Base-by-base conservation (phyloP, 2,329 filamentous ascomycete species). In the Laburnicola sp. region DNA sequence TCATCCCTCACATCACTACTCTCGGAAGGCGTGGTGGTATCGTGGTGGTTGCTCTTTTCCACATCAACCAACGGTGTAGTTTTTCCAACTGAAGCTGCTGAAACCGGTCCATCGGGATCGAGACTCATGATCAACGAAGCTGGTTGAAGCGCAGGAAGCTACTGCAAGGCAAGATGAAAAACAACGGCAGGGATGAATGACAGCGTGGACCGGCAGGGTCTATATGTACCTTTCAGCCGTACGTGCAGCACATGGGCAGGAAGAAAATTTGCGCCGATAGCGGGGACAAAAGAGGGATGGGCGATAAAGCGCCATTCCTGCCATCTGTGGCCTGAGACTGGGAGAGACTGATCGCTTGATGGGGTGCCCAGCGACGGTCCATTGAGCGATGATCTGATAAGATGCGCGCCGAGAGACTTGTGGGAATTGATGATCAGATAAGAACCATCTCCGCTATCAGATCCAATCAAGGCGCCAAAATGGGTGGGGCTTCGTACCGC, bases 321-420 rank as follows among this genome's bases (percentile, higher is more conserved):
- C 53, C 56, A 53, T 56, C 57, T 38, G 51, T 59, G 56, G 54
- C 56, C 62, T 62, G 60, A 61, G 55, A 48, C 44, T 46, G 52
- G 38, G 41, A 53, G 57, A 50, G n/a, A n/a, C n/a, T n/a, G n/a
- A n/a, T n/a, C n/a, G n/a, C n/a, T n/a, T 51, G 51, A 50, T 59
- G 54, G 42, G 38, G 49, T 57, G 54, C 57, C 57, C 42, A 59
- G 54, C 47, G 53, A 47, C 48, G 42, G 37, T 51, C 30, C 26
- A 52, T 46, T 45, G 53, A 50, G 58, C 57, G 49, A 66, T 65
- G 60, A 67, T 67, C 64, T 62, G 63, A 65, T 65, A 63, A 65
- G 59, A 61, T 59, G 51, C 34, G 42, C 21, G 54, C 54, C 57
- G 42, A 59, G 54, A 31, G 28, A 40, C 48, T 54, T 52, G 57